Conservation (phyloP, 1,284 basidiomycete species). For the Rhodotorula sp. region DNA sequence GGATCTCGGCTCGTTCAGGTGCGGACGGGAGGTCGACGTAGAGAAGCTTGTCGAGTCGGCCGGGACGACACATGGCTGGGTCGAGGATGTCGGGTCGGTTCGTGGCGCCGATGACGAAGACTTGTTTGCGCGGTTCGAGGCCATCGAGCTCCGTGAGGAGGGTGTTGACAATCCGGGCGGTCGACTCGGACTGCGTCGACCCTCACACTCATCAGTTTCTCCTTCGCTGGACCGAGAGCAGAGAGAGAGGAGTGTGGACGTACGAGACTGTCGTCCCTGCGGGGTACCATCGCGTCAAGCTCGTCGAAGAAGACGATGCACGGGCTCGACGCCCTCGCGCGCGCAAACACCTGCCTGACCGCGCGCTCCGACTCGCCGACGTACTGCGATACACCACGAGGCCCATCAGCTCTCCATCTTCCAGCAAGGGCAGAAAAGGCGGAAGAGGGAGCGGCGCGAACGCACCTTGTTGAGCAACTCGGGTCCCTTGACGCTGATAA, state of each 20-base stretch:
- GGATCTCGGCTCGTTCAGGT: constrained; percentile 79
- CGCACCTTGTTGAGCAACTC: constrained; percentile 90
- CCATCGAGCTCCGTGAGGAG: constrained; percentile 95
- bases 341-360: constrained; percentile 86
- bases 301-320: constrained; percentile 96
- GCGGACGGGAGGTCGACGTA: constrained; percentile 87
- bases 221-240: neutral
- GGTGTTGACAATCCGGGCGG: constrained; percentile 95
- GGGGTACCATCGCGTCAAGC: constrained; percentile 89
- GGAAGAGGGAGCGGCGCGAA: neutral
- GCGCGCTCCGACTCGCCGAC: constrained; percentile 96
- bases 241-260: constrained; percentile 42
- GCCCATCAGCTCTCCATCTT: neutral
- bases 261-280: constrained; percentile 85
- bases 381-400: constrained; percentile 59
- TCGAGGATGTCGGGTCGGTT: constrained; percentile 99
- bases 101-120: constrained; percentile 95
- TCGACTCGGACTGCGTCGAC: constrained; percentile 77
- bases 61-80: constrained; percentile 96
- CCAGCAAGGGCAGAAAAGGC: neutral
- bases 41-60: constrained; percentile 90
- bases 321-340: constrained; percentile 80
- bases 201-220: too few species aligned
- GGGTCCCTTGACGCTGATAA: constrained; percentile 96
- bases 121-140: constrained; percentile 80